phyloP scores from a whole-genome alignment of 1,284 basidiomycete species.

The Apiotrichum siamense region DNA sequence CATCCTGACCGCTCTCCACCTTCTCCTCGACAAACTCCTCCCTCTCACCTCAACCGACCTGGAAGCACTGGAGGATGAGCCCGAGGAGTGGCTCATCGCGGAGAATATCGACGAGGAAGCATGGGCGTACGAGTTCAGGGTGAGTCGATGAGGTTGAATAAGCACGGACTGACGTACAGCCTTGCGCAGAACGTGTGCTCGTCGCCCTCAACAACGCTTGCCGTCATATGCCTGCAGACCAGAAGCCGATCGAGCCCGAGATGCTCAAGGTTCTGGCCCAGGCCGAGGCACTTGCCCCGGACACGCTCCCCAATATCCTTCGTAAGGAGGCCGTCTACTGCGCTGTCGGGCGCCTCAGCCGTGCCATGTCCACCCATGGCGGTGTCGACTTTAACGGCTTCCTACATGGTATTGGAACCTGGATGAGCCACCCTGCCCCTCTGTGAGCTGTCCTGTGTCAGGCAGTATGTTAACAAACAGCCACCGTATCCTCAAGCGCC shows the following conservation, averaged over 20 bases:
- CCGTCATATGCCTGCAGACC: slow-evolving; percentile 51
- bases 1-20: slow-evolving; percentile 67
- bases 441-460: slow-evolving; percentile 27
- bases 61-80: slow-evolving; percentile 70
- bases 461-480: slow-evolving; percentile 47
- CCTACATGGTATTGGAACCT: slow-evolving; percentile 27
- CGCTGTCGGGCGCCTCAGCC: slow-evolving; percentile 73
- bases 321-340: slow-evolving; percentile 84
- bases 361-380: slow-evolving; percentile 50
- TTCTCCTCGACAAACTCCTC: slow-evolving; percentile 74
- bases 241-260: slow-evolving; percentile 59
- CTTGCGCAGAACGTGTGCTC: slow-evolving; percentile 79
- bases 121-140: slow-evolving; percentile 82
- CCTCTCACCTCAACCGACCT: slow-evolving; percentile 72
- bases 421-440: slow-evolving; percentile 35
- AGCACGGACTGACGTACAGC: slow-evolving; percentile 45
- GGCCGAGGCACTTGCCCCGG: slow-evolving; percentile 49
- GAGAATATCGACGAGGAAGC: slow-evolving; percentile 75
- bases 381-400: slow-evolving; percentile 39
- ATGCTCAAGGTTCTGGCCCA: slow-evolving; percentile 57
- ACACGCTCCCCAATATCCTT: slow-evolving; percentile 60
- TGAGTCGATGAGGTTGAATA: slow-evolving; percentile 45
- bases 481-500: slow-evolving; percentile 77
- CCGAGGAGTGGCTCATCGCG: slow-evolving; percentile 80
- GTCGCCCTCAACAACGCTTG: slow-evolving; percentile 72